phyloP scores from a whole-genome alignment of 2,329 filamentous ascomycete genomes.

The Mycosphaerelloides madeirae region DNA sequence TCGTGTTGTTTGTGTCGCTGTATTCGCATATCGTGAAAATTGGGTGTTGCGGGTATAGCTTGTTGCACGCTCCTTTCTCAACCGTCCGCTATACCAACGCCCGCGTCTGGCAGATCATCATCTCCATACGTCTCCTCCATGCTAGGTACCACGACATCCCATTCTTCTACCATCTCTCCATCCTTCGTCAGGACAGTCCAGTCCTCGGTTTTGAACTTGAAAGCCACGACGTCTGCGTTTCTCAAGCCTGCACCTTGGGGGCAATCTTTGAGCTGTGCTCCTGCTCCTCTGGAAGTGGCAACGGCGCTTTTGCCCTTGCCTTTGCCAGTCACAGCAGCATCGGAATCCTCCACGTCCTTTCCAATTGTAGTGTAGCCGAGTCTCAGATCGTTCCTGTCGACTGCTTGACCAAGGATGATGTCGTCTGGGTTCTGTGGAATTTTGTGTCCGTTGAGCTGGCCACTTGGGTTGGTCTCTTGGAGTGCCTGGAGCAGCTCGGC shows the following conservation, averaged over 20 bases:
- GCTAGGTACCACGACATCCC: conserved; percentile 32
- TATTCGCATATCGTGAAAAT: neutral
- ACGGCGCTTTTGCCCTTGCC: conserved; percentile 36
- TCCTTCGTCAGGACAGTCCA: conserved; percentile 8
- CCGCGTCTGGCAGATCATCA: conserved; percentile 23
- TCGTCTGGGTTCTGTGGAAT: conserved; percentile 38
- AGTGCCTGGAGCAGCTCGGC: conserved; percentile 39
- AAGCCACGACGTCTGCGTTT: conserved; percentile 33
- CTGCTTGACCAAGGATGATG: conserved; percentile 39
- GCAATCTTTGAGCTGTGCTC: conserved; percentile 32
- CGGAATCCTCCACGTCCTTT: conserved; percentile 16
- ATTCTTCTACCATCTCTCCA: conserved; percentile 19
- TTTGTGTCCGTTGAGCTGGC: conserved; percentile 31
- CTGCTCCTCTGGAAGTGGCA: conserved; percentile 29
- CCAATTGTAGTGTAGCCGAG: conserved; percentile 39
- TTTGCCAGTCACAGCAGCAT: conserved; percentile 33
- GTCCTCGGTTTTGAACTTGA: conserved; percentile 29
- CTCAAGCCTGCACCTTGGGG: conserved; percentile 33
- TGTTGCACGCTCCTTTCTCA: conserved; percentile 13
- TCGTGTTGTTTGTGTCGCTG: neutral
- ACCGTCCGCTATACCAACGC: conserved; percentile 19
- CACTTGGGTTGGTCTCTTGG: conserved; percentile 34
- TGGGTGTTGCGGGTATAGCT: neutral
- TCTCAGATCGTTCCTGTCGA: conserved; percentile 37
- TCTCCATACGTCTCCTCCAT: conserved; percentile 31